phyloP scores from a whole-genome alignment of 164 flowering plant species.

The Piper longum region DNA sequence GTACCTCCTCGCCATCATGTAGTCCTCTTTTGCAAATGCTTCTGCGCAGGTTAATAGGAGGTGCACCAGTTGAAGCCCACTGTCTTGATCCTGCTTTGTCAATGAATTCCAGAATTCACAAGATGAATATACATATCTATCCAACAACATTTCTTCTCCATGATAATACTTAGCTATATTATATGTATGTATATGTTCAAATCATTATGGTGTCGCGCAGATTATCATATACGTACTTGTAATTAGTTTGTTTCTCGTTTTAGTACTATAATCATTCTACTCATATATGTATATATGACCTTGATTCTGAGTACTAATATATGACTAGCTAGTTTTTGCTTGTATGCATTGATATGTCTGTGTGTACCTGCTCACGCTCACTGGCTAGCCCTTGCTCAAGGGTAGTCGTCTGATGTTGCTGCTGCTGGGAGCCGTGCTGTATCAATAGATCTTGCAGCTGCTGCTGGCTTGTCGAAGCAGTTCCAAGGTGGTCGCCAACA shows the following conservation, averaged over 20 bases:
- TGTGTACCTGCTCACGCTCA: neutral
- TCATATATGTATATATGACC: too few relatives aligned
- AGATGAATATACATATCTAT: too few relatives aligned
- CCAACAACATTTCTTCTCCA: too few relatives aligned
- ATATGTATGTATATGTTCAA: too few relatives aligned
- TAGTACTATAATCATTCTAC: too few relatives aligned
- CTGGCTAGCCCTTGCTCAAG: neutral
- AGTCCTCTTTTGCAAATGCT: constrained; percentile 61
- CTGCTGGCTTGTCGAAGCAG: neutral
- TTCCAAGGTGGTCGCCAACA: constrained; percentile 7
- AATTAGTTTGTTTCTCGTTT: too few relatives aligned
- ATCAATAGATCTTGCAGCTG: constrained; percentile 14
- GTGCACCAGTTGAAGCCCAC: constrained; percentile 67
- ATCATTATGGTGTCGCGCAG: too few relatives aligned
- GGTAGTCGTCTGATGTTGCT: neutral
- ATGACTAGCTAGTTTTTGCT: too few relatives aligned
- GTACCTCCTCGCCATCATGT: constrained; percentile 38
- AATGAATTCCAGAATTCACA: neutral
- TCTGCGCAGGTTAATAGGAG: constrained; percentile 73
- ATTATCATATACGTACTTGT: too few relatives aligned
- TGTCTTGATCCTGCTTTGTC: constrained; percentile 37
- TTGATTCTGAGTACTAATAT: too few relatives aligned
- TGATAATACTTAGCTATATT: too few relatives aligned
- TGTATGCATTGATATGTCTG: too few relatives aligned
- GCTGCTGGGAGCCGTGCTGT: constrained; percentile 9